Evolutionary conservation across 345 rosid genomes (phyloP).

Genomic region (Syzygium grande): DNA sequence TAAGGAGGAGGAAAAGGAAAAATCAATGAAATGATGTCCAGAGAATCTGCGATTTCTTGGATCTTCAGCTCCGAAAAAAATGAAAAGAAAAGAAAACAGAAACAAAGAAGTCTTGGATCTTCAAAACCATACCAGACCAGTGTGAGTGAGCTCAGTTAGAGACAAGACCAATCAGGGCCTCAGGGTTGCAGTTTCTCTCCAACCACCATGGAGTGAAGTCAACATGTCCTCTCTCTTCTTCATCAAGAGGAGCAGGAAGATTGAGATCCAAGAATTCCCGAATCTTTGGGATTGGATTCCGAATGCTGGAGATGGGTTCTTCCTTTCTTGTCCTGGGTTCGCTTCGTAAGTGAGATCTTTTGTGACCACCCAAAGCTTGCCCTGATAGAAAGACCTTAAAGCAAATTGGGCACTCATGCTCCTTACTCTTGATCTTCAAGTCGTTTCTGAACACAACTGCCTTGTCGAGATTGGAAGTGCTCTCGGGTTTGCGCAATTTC

Average conservation of each 20-base stretch:
- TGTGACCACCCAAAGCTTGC: slow-evolving; percentile 81
- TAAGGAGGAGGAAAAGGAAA: not conserved
- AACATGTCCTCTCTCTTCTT: slow-evolving; percentile 22
- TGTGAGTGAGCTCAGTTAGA: slow-evolving; percentile 15
- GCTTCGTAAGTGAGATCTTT: slow-evolving; percentile 46
- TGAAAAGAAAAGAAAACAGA: not conserved
- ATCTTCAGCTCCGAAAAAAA: not conserved
- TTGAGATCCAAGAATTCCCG: slow-evolving; percentile 38
- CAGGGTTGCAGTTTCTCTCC: not conserved
- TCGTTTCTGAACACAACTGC: slow-evolving; percentile 7
- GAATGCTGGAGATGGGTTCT: slow-evolving; percentile 8
- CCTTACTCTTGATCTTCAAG: slow-evolving; percentile 17
- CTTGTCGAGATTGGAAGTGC: not conserved
- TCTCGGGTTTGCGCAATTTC: not conserved
- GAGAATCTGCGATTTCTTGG: not conserved
- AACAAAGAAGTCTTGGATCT: not conserved
- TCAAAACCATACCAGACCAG: not conserved
- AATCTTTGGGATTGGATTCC: slow-evolving; percentile 4
- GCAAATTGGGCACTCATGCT: slow-evolving; percentile 58
- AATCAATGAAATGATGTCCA: not conserved
- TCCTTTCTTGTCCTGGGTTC: slow-evolving; percentile 8
- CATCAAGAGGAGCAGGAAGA: slow-evolving; percentile 42
- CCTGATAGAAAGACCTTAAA: slow-evolving; percentile 54
- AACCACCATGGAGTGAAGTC: slow-evolving; percentile 42
- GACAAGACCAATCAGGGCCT: slow-evolving; percentile 27